These are phyloP conservation scores for Cercophora samala DNA, from an alignment of 495 filamentous ascomycete species.

Conservation along the genomic window DNA sequence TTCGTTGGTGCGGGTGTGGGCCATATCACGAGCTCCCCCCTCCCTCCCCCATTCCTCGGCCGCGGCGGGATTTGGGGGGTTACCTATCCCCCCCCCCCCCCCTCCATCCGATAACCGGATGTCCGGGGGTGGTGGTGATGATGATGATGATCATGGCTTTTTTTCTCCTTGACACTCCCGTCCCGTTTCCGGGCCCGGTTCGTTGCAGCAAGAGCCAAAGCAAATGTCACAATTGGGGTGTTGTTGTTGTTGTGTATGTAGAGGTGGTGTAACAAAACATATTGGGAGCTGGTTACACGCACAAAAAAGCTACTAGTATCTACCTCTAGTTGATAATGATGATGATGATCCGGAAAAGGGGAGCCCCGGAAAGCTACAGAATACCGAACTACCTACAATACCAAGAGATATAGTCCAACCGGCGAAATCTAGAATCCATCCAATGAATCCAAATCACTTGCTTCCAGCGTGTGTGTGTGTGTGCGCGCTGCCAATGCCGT, in stretches of 20 bases:
- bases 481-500: too few relatives aligned
- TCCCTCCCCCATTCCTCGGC: background rate
- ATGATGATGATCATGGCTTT: background rate
- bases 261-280: too few relatives aligned
- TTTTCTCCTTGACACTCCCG: background rate
- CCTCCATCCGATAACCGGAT: background rate
- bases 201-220: background rate
- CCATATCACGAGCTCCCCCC: background rate
- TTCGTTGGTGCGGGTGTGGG: background rate
- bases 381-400: background rate
- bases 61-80: background rate
- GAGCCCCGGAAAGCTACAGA: background rate
- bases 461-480: too few relatives aligned
- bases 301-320: background rate
- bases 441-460: too few relatives aligned
- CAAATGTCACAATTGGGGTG: background rate
- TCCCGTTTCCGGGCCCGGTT: background rate
- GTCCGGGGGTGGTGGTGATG: background rate
- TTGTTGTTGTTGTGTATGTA: background rate
- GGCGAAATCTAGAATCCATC: too few relatives aligned
- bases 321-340: too few relatives aligned
- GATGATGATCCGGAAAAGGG: background rate
- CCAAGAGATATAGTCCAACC: too few relatives aligned
- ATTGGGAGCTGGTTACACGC: background rate
- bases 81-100: too few relatives aligned